phyloP scores from a whole-genome alignment of 2,329 filamentous ascomycete species.

The Exophiala spinifera region DNA sequence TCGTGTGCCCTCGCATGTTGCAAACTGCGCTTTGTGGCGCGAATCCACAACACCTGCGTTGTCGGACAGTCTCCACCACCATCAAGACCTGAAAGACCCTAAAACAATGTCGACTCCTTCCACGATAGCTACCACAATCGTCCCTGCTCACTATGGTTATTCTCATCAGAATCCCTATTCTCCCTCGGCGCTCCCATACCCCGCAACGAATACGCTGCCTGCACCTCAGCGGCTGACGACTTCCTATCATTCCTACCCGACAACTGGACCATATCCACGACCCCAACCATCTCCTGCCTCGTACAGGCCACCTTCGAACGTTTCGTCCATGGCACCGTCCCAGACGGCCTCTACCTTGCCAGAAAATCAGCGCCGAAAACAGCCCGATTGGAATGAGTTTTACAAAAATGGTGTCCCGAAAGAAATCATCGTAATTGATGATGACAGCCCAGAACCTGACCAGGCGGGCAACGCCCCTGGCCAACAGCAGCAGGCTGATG shows the following conservation, averaged over 20 bases:
- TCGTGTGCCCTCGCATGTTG: slow-evolving; percentile 17
- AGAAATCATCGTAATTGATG: slow-evolving; percentile 80
- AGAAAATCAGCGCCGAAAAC: slow-evolving; percentile 41
- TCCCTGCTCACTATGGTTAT: slow-evolving; percentile 66
- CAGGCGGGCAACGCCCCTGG: slow-evolving; percentile 32
- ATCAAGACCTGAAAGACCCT: slow-evolving; percentile 9
- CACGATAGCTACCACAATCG: slow-evolving; percentile 66
- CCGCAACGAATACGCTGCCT: slow-evolving; percentile 44
- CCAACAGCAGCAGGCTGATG: slow-evolving; percentile 22
- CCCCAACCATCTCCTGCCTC: slow-evolving; percentile 25
- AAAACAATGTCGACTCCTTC: slow-evolving; percentile 74
- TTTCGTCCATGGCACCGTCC: slow-evolving; percentile 37
- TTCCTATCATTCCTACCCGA: slow-evolving; percentile 41
- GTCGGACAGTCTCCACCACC: slow-evolving; percentile 21
- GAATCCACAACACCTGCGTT: slow-evolving; percentile 20
- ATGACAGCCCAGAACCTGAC: slow-evolving; percentile 59
- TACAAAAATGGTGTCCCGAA: slow-evolving; percentile 80
- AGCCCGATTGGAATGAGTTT: slow-evolving; percentile 76
- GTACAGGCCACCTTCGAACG: slow-evolving; percentile 38
- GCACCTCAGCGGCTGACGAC: slow-evolving; percentile 42
- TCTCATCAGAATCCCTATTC: slow-evolving; percentile 57
- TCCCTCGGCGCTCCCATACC: slow-evolving; percentile 49
- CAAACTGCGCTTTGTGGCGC: slow-evolving; percentile 14
- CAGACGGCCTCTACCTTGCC: slow-evolving; percentile 38
- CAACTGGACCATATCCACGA: slow-evolving; percentile 33